phyloP scores from a whole-genome alignment of 2,329 filamentous ascomycete genomes.

The Cucurbitaria berberidis region DNA sequence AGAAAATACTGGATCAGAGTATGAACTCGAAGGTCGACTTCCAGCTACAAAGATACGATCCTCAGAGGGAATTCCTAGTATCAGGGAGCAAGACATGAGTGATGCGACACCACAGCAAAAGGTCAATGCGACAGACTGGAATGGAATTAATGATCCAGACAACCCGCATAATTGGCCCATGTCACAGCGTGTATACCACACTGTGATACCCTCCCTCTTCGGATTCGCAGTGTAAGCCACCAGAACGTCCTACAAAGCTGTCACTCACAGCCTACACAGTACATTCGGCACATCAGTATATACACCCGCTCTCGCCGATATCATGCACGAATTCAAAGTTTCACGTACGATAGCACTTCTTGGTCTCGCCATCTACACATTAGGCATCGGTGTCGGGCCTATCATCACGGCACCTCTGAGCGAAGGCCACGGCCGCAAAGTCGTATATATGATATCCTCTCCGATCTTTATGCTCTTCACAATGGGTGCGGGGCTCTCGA shows the following conservation, averaged over 20 bases:
- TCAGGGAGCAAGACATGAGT: neutral
- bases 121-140: slow-evolving; percentile 30
- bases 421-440: slow-evolving; percentile 63
- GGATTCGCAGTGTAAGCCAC: slow-evolving; percentile 45
- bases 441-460: slow-evolving; percentile 58
- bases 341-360: slow-evolving; percentile 64
- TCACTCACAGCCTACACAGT: slow-evolving; percentile 39
- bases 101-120: neutral
- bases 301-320: slow-evolving; percentile 54
- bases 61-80: neutral
- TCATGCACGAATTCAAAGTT: slow-evolving; percentile 62
- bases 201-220: slow-evolving; percentile 41
- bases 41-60: neutral
- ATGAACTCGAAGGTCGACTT: neutral
- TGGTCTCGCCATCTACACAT: slow-evolving; percentile 64
- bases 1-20: neutral
- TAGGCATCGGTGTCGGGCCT: slow-evolving; percentile 67
- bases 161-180: slow-evolving; percentile 51
- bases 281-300: slow-evolving; percentile 63
- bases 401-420: slow-evolving; percentile 65
- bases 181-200: slow-evolving; percentile 41
- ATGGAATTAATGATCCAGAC: slow-evolving; percentile 42
- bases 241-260: neutral
- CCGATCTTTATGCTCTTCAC: slow-evolving; percentile 62
- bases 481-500: slow-evolving; percentile 60